Evolutionary conservation across 2,329 filamentous ascomycete species (phyloP), one percentile per base, ranked within the genome.

Genomic region (Hypomyces perniciosus): DNA sequence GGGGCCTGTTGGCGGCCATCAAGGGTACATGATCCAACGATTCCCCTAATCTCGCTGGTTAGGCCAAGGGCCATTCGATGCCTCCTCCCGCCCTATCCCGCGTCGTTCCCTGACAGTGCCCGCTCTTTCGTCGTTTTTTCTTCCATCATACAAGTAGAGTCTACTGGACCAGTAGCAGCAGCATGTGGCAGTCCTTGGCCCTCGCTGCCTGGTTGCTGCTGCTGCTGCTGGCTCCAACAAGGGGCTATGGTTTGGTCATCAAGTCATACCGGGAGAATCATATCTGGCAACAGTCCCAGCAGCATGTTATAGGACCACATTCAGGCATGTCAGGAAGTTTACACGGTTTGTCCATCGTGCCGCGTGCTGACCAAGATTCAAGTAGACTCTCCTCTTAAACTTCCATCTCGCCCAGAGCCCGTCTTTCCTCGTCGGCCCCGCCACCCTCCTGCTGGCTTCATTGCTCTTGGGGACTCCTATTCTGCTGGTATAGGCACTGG

Each of bases 401-500:
- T 35, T 50, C 48, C 42, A 4, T 50, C 33, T 38, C 41, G 34
- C 9, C 48, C 42, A 10, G 20, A 20, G 20, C 20, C 20, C 20
- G 20, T 43, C 31, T 46, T 51, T 31, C 43, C 48, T 30, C 50
- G 54, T 37, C 45, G 52, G 2, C 59, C 56, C 3, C 46, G 48
- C 29, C 47, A 46, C 6, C 53, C 44, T 33, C 52, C 57, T 4
- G 49, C 57, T 6, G 69, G 70, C 46, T 74, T 75, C 57, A 65
- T 68, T 51, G 69, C 72, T 8, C 61, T 75, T 9, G 72, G 72
- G 6, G 72, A 77, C 54, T 75, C 72, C 5, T 77, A 76, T 57
- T 72, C 70, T 44, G 72, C 73, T 4, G 73, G 73, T 31, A 76
- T 76, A 51, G 74, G 73, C 48, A 76, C 74, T 4, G 67, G 67